Base-by-base conservation (phyloP, 768 basidiomycete species). In the Calocybe indica region DNA sequence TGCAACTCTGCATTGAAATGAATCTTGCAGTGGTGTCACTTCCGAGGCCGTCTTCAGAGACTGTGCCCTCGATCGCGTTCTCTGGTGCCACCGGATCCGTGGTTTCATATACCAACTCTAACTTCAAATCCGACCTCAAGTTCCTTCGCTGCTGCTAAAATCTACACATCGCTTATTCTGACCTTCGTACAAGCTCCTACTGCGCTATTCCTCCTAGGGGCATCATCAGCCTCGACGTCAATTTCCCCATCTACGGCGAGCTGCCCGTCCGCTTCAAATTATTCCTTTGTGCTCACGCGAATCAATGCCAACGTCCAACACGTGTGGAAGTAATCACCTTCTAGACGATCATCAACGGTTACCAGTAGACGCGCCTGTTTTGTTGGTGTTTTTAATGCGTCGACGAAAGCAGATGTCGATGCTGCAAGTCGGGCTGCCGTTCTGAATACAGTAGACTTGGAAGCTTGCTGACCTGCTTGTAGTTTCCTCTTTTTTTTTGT, bases 1-100 rank as follows among this genome's bases (percentile, higher is more conserved):
- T 74, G 71, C 70, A 55, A 48, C 69, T 57, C 6, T 33, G 9
- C 13, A 37, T 15, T 3, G 30, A 35, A 10, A 29, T 30, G 5
- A 36, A 33, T 11, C 11, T 33, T 6, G 10, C 14, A 22, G 76
- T 22, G 76, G 75, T 5, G 77, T 76, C 1, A 75, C 78, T 0
- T 66, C 65, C 10, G 74, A 75, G 58, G 73, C 76, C 5, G 71
- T 74, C 1, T 54, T 65, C 36, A 67, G 73, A 54, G 78, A 77
- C 31, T 65, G 78, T 11, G n/a, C 75, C 78, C 2, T 70, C 76
- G 1, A 65, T 71, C 31, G 77, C 77, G 0, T 77, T 76, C 62
- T 77, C 75, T 10, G 71, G 67, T 29, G 53, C 55, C 9, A 62
- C 67, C 2, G 73, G 66, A 8, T 62, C 69, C 0, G 64, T 70